A percentile compares a stretch with the other conserved stretches of the same genome.
Evolutionary conservation across 192 early-diverging fungal species (phyloP).

Genomic region (Coemansia sp.): DNA sequence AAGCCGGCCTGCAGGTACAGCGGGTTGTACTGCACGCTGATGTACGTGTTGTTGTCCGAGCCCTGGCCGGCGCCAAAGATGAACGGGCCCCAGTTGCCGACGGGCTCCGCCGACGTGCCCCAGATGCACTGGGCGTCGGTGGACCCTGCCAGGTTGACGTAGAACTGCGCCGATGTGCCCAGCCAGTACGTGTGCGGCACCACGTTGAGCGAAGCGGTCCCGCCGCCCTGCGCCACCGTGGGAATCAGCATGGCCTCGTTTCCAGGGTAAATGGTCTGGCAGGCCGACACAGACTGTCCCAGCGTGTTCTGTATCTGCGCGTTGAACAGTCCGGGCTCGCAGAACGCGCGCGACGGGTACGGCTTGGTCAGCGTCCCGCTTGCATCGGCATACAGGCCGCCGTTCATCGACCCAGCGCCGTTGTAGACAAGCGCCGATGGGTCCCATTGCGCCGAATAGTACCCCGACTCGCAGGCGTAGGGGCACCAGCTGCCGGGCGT

Average conservation of each 20-base stretch:
- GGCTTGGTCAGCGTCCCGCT: conserved; percentile 39
- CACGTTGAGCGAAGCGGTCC: conserved; percentile 26
- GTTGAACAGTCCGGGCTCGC: conserved; percentile 35
- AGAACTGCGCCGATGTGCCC: conserved; percentile 52
- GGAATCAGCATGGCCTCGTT: conserved; percentile 57
- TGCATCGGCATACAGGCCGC: conserved; percentile 34
- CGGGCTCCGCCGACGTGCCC: conserved; percentile 28
- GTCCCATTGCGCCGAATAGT: conserved; percentile 54
- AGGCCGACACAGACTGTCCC: conserved; percentile 42
- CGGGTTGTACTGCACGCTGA: conserved; percentile 53
- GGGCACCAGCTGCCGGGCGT: conserved; percentile 39
- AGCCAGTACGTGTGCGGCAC: conserved; percentile 52
- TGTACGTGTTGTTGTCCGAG: conserved; percentile 49
- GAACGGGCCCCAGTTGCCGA: conserved; percentile 51
- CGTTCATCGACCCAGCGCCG: conserved; percentile 50
- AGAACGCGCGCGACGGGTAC: conserved; percentile 34
- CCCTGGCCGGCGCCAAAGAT: conserved; percentile 52
- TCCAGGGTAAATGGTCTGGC: conserved; percentile 52
- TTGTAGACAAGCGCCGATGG: conserved; percentile 27
- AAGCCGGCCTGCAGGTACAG: conserved; percentile 38
- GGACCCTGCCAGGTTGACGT: conserved; percentile 48
- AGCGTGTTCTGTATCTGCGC: conserved; percentile 38
- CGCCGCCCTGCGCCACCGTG: conserved; percentile 33
- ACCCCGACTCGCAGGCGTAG: conserved; percentile 46
- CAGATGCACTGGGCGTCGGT: conserved; percentile 40